Base-by-base conservation (phyloP, 2,329 filamentous ascomycete species). In the Aspergillus ochraceus region DNA sequence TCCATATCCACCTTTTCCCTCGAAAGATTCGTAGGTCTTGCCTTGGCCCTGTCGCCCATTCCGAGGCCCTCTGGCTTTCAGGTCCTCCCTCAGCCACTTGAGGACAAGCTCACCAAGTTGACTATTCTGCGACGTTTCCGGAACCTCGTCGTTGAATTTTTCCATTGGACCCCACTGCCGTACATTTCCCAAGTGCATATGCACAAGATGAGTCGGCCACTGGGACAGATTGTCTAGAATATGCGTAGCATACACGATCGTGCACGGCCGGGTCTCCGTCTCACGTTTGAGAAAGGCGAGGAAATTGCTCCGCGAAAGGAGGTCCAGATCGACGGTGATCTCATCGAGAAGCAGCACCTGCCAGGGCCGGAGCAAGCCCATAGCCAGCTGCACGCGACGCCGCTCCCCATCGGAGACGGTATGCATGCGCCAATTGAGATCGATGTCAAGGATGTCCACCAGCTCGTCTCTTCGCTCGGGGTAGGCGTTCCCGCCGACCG, bases 201-300 rank as follows among this genome's bases (percentile, higher is more conserved):
- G 94, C 53, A 96, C 93, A 42, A 99, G 82, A 77, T 99, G 93
- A 1, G 91, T 96, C 6, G 95, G 95, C 95, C 95, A 99, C 20
- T 89, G 88, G 0, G 92, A 92, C 54, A 99, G 80, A 74, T 98
- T 97, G 74, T 99, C 95, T 67, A 99, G 79, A 64, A 99, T 97
- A 77, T 99, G 95, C 14, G 95, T 99, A 8, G 95, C 95, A 74
- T 99, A 99, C 30, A 99, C 92, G 68, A 99, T 91, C 4, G 95
- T 97, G 73, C 93, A 97, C 45, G 87, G 83, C 55, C 94, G 83
- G 8, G 73, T 81, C 78, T 94, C 90, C 0, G 94, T 97, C 85
- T 99, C 95, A 60, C 83, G 82, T 77, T 92, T 92, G 71, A 99
- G 78, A 81, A 94, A 99, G 49, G 79, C 83, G 32, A 99, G 82